Percentiles rank a stretch among this genome's conserved stretches.
phyloP scores from a whole-genome alignment of 768 basidiomycete genomes.

The Auricularia heimuer region DNA sequence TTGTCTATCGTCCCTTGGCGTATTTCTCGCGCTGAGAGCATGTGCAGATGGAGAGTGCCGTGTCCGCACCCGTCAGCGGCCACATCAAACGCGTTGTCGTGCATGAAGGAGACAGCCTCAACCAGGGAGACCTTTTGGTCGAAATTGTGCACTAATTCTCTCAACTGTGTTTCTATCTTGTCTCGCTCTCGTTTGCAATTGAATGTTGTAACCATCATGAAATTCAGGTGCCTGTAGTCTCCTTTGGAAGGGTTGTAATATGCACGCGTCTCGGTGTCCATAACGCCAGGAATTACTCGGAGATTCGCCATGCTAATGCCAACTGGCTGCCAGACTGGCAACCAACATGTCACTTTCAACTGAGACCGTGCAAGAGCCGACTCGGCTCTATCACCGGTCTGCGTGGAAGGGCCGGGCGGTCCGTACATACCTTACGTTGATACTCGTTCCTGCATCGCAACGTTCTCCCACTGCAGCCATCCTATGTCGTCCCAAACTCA shows the following conservation, averaged over 20 bases:
- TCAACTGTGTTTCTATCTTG: background rate
- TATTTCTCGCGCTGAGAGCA: slow-evolving; percentile 13
- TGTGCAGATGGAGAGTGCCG: slow-evolving; percentile 89
- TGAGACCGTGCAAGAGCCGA: too few relatives aligned
- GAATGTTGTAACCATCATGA: background rate
- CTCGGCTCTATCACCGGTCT: too few relatives aligned
- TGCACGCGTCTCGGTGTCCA: too few relatives aligned
- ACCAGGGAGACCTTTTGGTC: slow-evolving; percentile 83
- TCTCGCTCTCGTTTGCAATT: background rate
- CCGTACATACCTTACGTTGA: too few relatives aligned
- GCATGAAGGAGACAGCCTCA: slow-evolving; percentile 89
- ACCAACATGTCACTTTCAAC: too few relatives aligned
- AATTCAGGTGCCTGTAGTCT: too few relatives aligned
- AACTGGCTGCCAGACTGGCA: too few relatives aligned
- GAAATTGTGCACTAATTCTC: slow-evolving; percentile 63
- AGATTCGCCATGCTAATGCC: too few relatives aligned
- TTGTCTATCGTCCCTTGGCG: slow-evolving; percentile 18
- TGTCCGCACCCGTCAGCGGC: slow-evolving; percentile 93
- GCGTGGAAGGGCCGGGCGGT: too few relatives aligned
- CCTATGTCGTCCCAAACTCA: slow-evolving; percentile 10
- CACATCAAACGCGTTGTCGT: slow-evolving; percentile 91
- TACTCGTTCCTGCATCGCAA: background rate
- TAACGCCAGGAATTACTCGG: too few relatives aligned
- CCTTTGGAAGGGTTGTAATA: too few relatives aligned
- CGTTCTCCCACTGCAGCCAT: background rate